Conservation (phyloP, 192 early-diverging fungal genomes). For the Entomortierella chlamydospora region DNA sequence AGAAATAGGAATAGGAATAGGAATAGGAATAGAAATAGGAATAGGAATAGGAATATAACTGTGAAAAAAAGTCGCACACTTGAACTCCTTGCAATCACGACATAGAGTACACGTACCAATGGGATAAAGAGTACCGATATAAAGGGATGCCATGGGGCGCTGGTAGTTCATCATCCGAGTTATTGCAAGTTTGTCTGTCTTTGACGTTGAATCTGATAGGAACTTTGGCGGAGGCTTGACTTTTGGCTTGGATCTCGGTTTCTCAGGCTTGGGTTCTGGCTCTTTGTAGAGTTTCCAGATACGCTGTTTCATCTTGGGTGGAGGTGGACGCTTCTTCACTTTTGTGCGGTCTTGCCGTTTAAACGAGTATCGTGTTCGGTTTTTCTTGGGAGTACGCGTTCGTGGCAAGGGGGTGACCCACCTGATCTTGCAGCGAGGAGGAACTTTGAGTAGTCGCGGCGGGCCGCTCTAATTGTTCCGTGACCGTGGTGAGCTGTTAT, state of each 20-base stretch:
- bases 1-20: no score
- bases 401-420: background rate
- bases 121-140: constrained; percentile 2
- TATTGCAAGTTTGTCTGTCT: background rate
- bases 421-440: constrained; percentile 1
- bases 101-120: background rate
- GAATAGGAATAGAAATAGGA: no score
- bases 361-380: constrained; percentile 11
- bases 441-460: background rate
- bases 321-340: background rate
- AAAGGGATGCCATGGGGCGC: constrained; percentile 1
- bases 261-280: background rate
- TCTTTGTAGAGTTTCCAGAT: constrained; percentile 6
- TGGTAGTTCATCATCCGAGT: constrained; percentile 4
- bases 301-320: constrained; percentile 4
- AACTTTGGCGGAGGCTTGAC: background rate
- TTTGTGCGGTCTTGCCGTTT: background rate
- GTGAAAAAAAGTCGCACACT: no score
- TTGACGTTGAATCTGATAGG: background rate
- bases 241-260: background rate
- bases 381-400: constrained; percentile 3
- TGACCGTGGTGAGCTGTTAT: background rate
- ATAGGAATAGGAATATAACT: no score
- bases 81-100: no score
- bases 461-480: background rate